Conservation (phyloP, 2,329 filamentous ascomycete genomes). For the Penicillium oxalicum region DNA sequence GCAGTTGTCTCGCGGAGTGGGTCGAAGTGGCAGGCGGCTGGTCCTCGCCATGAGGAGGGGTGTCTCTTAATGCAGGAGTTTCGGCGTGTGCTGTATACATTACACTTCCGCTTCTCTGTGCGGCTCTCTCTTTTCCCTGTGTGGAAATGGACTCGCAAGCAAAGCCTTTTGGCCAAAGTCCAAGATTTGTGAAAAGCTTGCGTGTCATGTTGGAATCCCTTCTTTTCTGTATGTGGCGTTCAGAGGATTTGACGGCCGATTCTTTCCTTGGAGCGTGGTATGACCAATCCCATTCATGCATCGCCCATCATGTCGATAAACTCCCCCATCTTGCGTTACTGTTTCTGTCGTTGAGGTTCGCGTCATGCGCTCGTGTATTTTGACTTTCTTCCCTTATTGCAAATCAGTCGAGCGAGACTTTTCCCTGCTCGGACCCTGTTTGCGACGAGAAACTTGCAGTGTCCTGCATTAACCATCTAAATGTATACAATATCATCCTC, state of each 20-base stretch:
- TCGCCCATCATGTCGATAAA: conserved; percentile 30
- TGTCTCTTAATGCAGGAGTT: conserved; percentile 3
- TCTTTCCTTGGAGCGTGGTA: conserved; percentile 28
- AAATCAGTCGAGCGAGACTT: too few relatives aligned
- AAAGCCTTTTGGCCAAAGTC: conserved; percentile 15
- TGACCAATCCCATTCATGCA: conserved; percentile 26
- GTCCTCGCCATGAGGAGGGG: conserved; percentile 52
- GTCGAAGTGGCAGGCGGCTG: conserved; percentile 95
- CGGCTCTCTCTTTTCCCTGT: conserved; percentile 22
- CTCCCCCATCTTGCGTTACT: conserved; percentile 8
- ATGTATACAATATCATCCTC: too few relatives aligned
- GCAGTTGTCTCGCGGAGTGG: conserved; percentile 92
- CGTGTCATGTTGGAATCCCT: conserved; percentile 28
- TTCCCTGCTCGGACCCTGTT: too few relatives aligned
- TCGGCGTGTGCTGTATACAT: conserved; percentile 24
- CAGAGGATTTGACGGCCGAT: conserved; percentile 33
- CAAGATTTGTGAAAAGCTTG: conserved; percentile 30
- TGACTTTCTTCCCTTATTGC: too few relatives aligned
- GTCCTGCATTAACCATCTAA: too few relatives aligned
- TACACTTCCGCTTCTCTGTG: conserved; percentile 26
- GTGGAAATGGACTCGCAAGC: too few relatives aligned
- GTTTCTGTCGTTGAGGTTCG: too few relatives aligned
- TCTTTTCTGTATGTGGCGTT: conserved; percentile 31
- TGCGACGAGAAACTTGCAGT: too few relatives aligned
- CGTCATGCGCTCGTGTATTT: too few relatives aligned